phyloP scores from a whole-genome alignment of 495 filamentous ascomycete species.

The Trichoderma parareesei region DNA sequence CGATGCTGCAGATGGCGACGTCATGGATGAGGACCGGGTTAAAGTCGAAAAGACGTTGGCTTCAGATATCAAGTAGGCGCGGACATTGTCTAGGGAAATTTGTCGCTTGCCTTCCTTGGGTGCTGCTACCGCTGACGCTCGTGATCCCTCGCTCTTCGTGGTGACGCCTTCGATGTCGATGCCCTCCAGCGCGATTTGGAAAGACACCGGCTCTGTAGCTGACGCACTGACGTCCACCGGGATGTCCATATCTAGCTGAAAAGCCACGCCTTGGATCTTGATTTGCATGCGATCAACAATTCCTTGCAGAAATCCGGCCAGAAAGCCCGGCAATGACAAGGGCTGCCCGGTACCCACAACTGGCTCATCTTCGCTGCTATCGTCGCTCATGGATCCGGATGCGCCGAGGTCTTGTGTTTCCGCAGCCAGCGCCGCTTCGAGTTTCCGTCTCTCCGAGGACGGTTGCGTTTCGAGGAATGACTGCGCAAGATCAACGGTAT shows the following conservation, averaged over 20 bases:
- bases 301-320: constrained; percentile 75
- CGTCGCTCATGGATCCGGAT: constrained; percentile 44
- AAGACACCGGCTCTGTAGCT: constrained; percentile 46
- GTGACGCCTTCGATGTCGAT: constrained; percentile 62
- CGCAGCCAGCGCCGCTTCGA: constrained; percentile 66
- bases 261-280: constrained; percentile 48
- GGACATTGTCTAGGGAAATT: constrained; percentile 54
- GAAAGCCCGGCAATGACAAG: constrained; percentile 68
- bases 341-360: constrained; percentile 64
- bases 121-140: constrained; percentile 22
- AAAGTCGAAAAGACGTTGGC: constrained; percentile 63
- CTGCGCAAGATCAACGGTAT: constrained; percentile 74
- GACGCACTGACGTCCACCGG: constrained; percentile 50
- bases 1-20: constrained; percentile 48
- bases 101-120: constrained; percentile 56
- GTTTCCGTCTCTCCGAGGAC: constrained; percentile 58
- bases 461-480: constrained; percentile 83
- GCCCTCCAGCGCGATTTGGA: constrained; percentile 57
- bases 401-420: constrained; percentile 57
- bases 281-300: constrained; percentile 73
- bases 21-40: constrained; percentile 49
- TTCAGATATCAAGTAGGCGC: constrained; percentile 61
- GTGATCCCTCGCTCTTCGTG: constrained; percentile 20
- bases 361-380: constrained; percentile 58
- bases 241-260: constrained; percentile 55